A percentile compares a stretch with the other conserved stretches of the same genome.
phyloP scores from a whole-genome alignment of 2,329 filamentous ascomycete genomes.

The Fusarium beomiforme region DNA sequence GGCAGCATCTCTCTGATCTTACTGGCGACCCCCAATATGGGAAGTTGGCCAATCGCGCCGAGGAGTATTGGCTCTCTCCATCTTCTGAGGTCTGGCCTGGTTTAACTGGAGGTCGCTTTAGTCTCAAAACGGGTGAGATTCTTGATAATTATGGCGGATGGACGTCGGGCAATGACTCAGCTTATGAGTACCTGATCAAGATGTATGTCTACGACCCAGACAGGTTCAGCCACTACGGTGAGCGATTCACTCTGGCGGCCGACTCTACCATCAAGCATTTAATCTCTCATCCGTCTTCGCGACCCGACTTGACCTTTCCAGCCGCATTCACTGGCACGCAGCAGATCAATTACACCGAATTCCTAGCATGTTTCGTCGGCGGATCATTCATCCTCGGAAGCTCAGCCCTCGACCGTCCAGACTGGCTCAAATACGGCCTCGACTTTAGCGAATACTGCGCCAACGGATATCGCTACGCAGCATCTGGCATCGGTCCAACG shows the following conservation, averaged over 20 bases:
- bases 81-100: conserved; percentile 19
- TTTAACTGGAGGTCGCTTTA: conserved; percentile 9
- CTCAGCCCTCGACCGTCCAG: conserved; percentile 60
- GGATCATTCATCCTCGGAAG: conserved; percentile 73
- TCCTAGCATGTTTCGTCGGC: conserved; percentile 72
- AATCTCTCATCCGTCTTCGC: conserved; percentile 70
- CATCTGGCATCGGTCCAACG: neutral
- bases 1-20: conserved; percentile 15
- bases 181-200: conserved; percentile 70
- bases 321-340: conserved; percentile 72
- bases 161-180: conserved; percentile 67
- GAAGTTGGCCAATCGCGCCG: neutral
- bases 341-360: conserved; percentile 47
- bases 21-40: conserved; percentile 13
- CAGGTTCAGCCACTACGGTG: conserved; percentile 46
- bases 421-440: conserved; percentile 5
- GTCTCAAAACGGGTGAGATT: conserved; percentile 39
- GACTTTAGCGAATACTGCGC: conserved; percentile 7
- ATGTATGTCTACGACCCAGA: conserved; percentile 73
- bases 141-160: conserved; percentile 52
- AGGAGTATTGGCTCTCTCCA: conserved; percentile 7
- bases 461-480: neutral
- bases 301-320: conserved; percentile 70
- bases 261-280: conserved; percentile 45
- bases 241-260: conserved; percentile 62